Conservation (phyloP, 306 rosid species). For the Canavalia gladiata region DNA sequence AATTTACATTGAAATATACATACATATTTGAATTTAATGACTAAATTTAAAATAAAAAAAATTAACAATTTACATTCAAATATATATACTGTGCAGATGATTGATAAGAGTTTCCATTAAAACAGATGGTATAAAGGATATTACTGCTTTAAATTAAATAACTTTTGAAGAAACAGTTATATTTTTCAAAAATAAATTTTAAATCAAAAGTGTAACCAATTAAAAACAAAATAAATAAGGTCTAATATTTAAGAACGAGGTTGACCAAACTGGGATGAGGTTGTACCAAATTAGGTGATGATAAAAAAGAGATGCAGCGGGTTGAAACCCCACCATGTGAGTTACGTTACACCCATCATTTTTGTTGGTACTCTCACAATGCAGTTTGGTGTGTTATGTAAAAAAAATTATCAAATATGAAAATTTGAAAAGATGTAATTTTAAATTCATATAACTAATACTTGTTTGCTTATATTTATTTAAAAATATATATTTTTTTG, state of each 20-base stretch:
- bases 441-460: background rate
- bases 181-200: background rate
- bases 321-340: slow-evolving; percentile 32
- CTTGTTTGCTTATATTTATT: background rate
- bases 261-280: background rate
- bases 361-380: background rate
- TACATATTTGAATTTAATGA: too few species aligned
- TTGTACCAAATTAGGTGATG: slow-evolving; percentile 2
- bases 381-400: slow-evolving; percentile 14
- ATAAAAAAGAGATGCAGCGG: background rate
- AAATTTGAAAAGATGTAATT: background rate
- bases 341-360: slow-evolving; percentile 24
- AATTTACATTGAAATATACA: too few species aligned
- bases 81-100: too few species aligned
- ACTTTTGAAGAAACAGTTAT: background rate
- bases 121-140: too few species aligned
- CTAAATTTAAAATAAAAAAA: too few species aligned
- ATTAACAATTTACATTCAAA: too few species aligned
- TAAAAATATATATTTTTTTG: background rate
- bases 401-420: background rate
- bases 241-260: background rate
- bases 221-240: background rate
- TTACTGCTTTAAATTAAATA: too few species aligned
- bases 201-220: background rate
- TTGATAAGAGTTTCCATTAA: too few species aligned